These are phyloP conservation scores for Delonix regia DNA, from an alignment of 306 rosid species.

Conservation along the genomic window DNA sequence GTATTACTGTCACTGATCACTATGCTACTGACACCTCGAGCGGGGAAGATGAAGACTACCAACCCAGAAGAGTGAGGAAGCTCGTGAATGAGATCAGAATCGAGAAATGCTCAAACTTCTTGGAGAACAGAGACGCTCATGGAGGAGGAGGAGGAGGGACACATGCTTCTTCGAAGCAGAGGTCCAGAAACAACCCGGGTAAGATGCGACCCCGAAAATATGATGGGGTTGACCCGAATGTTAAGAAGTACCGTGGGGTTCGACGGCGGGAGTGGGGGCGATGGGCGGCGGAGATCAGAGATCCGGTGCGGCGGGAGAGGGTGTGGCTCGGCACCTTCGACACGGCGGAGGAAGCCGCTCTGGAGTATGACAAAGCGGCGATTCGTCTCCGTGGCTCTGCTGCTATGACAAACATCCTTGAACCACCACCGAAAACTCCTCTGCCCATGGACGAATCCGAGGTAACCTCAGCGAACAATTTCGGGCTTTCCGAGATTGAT, in stretches of 20 bases:
- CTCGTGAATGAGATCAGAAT: constrained; percentile 56
- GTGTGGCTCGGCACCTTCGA: constrained; percentile 72
- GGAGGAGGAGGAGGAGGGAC: background rate
- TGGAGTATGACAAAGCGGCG: constrained; percentile 57
- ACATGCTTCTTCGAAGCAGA: background rate
- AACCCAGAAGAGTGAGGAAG: constrained; percentile 23
- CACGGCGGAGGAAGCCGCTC: constrained; percentile 66
- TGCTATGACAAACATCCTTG: constrained; percentile 52
- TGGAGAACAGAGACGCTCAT: background rate
- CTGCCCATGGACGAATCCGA: background rate
- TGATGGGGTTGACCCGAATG: background rate
- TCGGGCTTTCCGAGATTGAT: background rate
- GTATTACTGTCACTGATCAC: constrained; percentile 50
- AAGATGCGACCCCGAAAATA: background rate
- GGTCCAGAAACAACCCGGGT: background rate
- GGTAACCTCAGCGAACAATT: background rate
- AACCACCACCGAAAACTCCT: background rate
- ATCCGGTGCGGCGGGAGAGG: constrained; percentile 42
- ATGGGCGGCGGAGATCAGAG: constrained; percentile 75
- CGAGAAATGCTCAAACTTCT: constrained; percentile 5
- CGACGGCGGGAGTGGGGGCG: constrained; percentile 61
- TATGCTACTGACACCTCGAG: constrained; percentile 71
- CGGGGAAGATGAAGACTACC: constrained; percentile 39
- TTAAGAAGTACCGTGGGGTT: constrained; percentile 52
- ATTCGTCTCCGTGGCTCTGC: constrained; percentile 47